Base-by-base conservation (phyloP, 1,284 basidiomycete genomes). In the Ustilago esculenta region DNA sequence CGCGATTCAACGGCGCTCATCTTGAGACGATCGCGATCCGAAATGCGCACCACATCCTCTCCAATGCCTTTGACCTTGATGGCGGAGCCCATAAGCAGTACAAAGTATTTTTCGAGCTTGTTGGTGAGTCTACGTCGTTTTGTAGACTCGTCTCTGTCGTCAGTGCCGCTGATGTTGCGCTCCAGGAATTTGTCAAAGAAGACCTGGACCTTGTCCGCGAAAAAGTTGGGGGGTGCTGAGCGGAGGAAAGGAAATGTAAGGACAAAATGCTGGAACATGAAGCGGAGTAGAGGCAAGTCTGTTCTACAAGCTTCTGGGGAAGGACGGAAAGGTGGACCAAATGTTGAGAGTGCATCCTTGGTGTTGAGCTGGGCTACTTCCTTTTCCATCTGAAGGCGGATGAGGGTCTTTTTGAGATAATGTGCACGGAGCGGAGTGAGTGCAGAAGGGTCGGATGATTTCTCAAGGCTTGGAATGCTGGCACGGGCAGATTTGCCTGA, bases 351-450 rank as follows among this genome's bases (percentile, higher is more conserved):
- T 0, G 76, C 80, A 56, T 81, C 75, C 30, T 63, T 68, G 34
- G 68, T 67, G 43, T 45, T 72, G 41, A 79, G 67, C 41, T 64
- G 43, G 17, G 51, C 39, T 8, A 81, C 57, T 42, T 81, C 80
- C 9, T 36, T 47, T 29, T 98, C 94, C 32, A 85, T 84, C 82
- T 97, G 89, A 37, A 96, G 88, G 70, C 90, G 88, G 40, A 98
- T 87, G 50, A 97, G 88, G n/a, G 90, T 87, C 83, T 95, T 94
- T 85, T 96, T 97, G 80, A 97, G 90, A 82, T 97, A 97, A 80
- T 97, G 94, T 1, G 92, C 92, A 34, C 92, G 88, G 25, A 94
- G 84, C 5, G 94, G 91, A 0, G 91, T 92, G 42, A 95, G 85
- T n/a, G 55, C 50, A 8, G 60, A 42, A 6, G 69, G 69, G 30